Evolutionary conservation across 306 rosid genomes (phyloP).

Genomic region (Cajanus cajan): DNA sequence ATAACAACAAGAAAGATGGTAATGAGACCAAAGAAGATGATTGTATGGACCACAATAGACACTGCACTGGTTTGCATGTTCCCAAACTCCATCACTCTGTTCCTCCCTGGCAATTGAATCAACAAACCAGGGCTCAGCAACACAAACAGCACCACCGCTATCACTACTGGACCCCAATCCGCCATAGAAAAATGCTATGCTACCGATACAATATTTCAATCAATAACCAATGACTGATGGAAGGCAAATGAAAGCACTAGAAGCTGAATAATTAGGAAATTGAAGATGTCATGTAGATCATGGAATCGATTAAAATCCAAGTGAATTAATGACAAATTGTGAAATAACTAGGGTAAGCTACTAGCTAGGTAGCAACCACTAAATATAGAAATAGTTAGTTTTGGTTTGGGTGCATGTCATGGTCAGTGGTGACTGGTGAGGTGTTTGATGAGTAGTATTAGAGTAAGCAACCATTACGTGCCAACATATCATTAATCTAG

Average conservation of each 20-base stretch:
- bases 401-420: neutral
- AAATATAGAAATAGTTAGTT: neutral
- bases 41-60: slow-evolving; percentile 56
- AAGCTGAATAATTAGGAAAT: too few species aligned
- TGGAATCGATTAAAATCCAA: too few species aligned
- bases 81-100: slow-evolving; percentile 53
- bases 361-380: neutral
- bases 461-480: slow-evolving; percentile 26
- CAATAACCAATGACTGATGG: too few species aligned
- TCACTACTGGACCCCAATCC: slow-evolving; percentile 79
- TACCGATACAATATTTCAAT: too few species aligned
- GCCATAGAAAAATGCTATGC: slow-evolving; percentile 38
- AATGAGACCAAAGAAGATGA: slow-evolving; percentile 69
- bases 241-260: too few species aligned
- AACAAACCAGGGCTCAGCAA: slow-evolving; percentile 61
- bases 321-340: too few species aligned
- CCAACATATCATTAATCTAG: neutral
- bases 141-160: slow-evolving; percentile 72
- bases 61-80: slow-evolving; percentile 59
- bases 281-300: too few species aligned
- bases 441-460: slow-evolving; percentile 8
- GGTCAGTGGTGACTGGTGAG: slow-evolving; percentile 27
- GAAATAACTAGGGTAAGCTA: too few species aligned
- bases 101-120: slow-evolving; percentile 61
- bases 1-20: slow-evolving; percentile 62